Evolutionary conservation across 2,329 filamentous ascomycete genomes (phyloP).

Genomic region (Nannizzia gypsea): DNA sequence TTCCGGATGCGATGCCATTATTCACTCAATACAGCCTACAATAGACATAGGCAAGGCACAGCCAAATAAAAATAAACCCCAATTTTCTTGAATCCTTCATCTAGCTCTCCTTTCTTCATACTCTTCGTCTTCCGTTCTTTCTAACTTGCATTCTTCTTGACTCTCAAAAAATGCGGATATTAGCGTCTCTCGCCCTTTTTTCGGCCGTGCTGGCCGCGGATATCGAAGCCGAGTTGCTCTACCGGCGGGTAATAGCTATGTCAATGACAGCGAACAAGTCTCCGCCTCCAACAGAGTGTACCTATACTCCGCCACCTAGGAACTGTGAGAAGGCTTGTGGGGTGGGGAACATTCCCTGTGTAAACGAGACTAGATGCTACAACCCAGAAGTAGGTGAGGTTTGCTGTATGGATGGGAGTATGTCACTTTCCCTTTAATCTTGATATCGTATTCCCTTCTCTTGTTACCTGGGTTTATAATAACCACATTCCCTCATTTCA

Average conservation of each 20-base stretch:
- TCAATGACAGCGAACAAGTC: neutral
- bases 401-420: conserved; percentile 5
- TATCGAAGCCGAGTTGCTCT: neutral
- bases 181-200: neutral
- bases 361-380: neutral
- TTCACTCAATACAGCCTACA: neutral
- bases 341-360: conserved; percentile 3
- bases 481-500: neutral
- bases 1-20: neutral
- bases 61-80: neutral
- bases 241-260: neutral
- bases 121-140: neutral
- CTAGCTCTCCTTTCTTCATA: neutral
- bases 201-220: neutral
- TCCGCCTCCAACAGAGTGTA: neutral
- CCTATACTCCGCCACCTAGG: neutral
- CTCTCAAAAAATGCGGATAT: neutral
- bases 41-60: neutral
- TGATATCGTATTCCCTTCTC: neutral
- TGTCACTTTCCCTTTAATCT: neutral
- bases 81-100: neutral
- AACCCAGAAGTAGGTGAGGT: conserved; percentile 2
- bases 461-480: neutral
- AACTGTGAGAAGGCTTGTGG: conserved; percentile 3
- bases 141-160: neutral